Base-by-base conservation (phyloP, 345 rosid species). In the Eucalyptus fibrosa region DNA sequence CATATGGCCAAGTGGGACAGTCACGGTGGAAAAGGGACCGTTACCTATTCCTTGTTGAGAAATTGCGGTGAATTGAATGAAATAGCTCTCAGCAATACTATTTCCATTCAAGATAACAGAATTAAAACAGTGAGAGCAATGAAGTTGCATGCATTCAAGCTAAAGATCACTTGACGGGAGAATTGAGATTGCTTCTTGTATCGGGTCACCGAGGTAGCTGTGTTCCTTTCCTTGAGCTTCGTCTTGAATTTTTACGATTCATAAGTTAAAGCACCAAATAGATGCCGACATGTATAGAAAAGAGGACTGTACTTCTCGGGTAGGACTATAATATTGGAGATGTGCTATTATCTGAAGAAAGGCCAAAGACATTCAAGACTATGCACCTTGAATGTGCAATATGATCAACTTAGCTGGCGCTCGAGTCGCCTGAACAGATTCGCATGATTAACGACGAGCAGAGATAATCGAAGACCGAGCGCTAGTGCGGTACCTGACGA, bases 131-230 rank as follows among this genome's bases (percentile, higher is more conserved):
- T 16, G 94, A 94, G 87, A 94, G 94, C 89, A 94, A 94, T 92
- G 93, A 92, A 94, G 92, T 95, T 86, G 99, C 97, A 45, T 97
- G 99, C 93, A 94, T 97, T 93, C 97, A 93, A 89, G 99, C 96
- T 87, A 96, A 96, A 92, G 98, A 97, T 92, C 95, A 94, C 88
- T 90, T 93, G 88, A 95, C 93, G 99, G 98, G 89, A 96, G 96
- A 91, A 90, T 88, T 59, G 99, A 95, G 47, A 44, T 44, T 44
- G 47, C 47, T 44, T 44, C 47, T 44, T 44, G 47, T 44, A 44
- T 44, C 47, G 47, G 47, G 47, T 44, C 47, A 44, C 47, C 9
- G 3, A 44, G 47, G 47, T 44, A 44, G 47, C 47, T 44, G 47
- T 44, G 47, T 44, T 44, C 47, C 47, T 44, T 44, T 44, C 47